Base-by-base conservation (phyloP, 208 protist species). In the Polymyxa betae region DNA sequence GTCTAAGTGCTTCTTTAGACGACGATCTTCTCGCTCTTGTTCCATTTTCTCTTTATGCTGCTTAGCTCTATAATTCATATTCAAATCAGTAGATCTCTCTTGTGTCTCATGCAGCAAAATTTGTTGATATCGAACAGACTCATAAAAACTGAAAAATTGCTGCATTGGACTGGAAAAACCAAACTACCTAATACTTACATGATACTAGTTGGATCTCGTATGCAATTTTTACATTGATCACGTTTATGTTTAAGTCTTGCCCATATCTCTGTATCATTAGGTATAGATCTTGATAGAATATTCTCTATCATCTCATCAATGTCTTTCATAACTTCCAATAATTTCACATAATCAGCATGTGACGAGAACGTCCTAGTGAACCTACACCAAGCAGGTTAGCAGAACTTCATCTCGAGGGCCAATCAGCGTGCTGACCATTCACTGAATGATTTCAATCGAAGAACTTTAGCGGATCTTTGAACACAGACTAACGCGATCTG, bases 191-290 rank as follows among this genome's bases (percentile, higher is more conserved):
- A 29, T 16, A 29, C 54, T 16, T 82, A 82, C 72, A 82, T 20
- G n/a, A 38, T n/a, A 43, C 72, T 82, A 45, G 72, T 82, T 35
- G 72, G 72, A 43, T 82, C 72, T 38, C 72, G 72, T 40, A 82
- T 20, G 12, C 5, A 35, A 43, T 82, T 82, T n/a, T n/a, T 5
- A 43, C 72, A 82, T n/a, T 82, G 72, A 82, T 82, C 72, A 5
- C 72, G 72, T n/a, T 82, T 82, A 43, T 82, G 5, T n/a, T 82
- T 82, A 5, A 82, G n/a, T 35, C 35, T 43, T 43, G 16, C 16
- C 5, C 5, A 43, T 45, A 40, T 12, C 5, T 82, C 72, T 20
- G 12, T 5, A 82, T 43, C 40, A 20, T n/a, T n/a, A 40, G 5
- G 5, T 20, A 12, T 20, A 43, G 40, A 35, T 45, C 16, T 40